Evolutionary conservation across 2,329 filamentous ascomycete species (phyloP).

Genomic region (Ophiostoma himal-ulmi): DNA sequence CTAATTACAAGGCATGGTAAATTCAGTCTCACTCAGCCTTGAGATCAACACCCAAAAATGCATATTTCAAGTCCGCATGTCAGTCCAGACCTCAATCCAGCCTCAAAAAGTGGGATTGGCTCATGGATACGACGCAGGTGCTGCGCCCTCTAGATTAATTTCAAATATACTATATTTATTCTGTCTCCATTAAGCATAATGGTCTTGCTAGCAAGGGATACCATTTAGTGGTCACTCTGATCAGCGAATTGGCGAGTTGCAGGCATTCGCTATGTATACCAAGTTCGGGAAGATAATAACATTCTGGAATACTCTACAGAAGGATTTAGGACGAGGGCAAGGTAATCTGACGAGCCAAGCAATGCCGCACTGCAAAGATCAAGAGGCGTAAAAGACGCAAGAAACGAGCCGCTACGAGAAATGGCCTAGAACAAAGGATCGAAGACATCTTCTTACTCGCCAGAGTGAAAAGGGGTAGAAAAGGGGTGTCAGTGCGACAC

Average conservation of each 20-base stretch:
- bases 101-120: slow-evolving; percentile 1
- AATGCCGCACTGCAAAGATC: neutral
- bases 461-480: slow-evolving; percentile 4
- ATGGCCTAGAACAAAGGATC: neutral
- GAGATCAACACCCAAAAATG: neutral
- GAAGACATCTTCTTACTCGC: neutral
- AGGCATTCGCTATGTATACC: neutral
- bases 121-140: slow-evolving; percentile 5
- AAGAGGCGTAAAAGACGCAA: neutral
- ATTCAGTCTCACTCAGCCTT: neutral
- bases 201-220: neutral
- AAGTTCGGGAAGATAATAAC: neutral
- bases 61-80: neutral
- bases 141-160: slow-evolving; percentile 14
- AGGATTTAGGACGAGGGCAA: neutral
- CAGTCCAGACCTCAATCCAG: slow-evolving; percentile 1
- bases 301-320: neutral
- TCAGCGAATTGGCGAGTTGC: neutral
- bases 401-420: neutral
- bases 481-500: neutral
- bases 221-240: neutral
- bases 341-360: neutral
- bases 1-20: neutral
- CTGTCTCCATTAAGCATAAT: neutral
- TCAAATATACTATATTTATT: slow-evolving; percentile 9